Conservation (phyloP, 495 filamentous ascomycete species). For the Aspergillus cristatus region DNA sequence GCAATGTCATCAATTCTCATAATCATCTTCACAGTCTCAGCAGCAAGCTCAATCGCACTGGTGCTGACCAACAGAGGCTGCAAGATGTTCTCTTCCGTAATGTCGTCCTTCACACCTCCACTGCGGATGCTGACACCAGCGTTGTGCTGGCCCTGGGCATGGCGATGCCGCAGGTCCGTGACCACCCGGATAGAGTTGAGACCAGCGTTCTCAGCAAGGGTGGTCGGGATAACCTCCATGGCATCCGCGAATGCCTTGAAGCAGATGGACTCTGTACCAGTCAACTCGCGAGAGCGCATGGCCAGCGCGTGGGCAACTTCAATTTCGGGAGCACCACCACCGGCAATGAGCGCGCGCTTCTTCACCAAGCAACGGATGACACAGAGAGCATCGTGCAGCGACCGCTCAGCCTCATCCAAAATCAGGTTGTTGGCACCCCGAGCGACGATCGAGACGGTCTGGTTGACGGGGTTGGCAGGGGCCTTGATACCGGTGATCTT, state of each 20-base stretch:
- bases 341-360: conserved; percentile 95
- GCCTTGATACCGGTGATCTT: conserved; percentile 87
- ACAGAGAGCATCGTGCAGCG: conserved; percentile 92
- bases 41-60: conserved; percentile 91
- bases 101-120: conserved; percentile 90
- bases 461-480: conserved; percentile 41
- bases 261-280: conserved; percentile 91
- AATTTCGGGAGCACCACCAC: conserved; percentile 92
- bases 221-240: conserved; percentile 94
- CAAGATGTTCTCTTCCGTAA: conserved; percentile 93
- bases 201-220: conserved; percentile 92
- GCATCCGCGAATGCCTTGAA: conserved; percentile 98
- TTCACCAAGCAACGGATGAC: conserved; percentile 97
- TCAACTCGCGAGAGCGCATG: conserved; percentile 69
- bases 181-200: conserved; percentile 97
- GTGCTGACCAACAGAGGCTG: conserved; percentile 95
- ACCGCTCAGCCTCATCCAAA: conserved; percentile 92
- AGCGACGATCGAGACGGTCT: conserved; percentile 88
- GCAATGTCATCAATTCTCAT: conserved; percentile 95
- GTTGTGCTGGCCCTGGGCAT: conserved; percentile 89
- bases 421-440: conserved; percentile 92
- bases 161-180: conserved; percentile 88
- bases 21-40: conserved; percentile 98
- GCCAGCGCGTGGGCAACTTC: conserved; percentile 78
- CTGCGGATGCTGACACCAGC: conserved; percentile 96